phyloP scores from a whole-genome alignment of 148 eudicot species.

The Fagopyrum tataricum region DNA sequence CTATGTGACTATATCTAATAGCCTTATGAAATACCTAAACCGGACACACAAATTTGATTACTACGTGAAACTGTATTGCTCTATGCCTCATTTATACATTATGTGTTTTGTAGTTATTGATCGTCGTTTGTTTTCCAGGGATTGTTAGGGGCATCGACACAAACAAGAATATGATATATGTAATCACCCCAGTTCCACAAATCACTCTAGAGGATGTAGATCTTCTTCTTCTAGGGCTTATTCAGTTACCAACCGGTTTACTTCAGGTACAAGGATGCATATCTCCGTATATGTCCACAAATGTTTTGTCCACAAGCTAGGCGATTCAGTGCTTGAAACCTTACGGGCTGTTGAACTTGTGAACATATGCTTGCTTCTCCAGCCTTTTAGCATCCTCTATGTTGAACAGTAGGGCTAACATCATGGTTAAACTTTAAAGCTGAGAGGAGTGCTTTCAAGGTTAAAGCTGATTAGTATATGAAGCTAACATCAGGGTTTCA shows the following conservation, averaged over 20 bases:
- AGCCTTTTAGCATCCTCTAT: not conserved
- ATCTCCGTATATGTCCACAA: constrained; percentile 77
- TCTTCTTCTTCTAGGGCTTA: constrained; percentile 70
- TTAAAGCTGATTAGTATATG: not conserved
- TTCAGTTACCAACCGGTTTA: constrained; percentile 65
- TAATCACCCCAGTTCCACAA: constrained; percentile 75
- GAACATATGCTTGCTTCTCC: not conserved
- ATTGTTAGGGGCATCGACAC: constrained; percentile 67
- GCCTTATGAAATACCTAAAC: not conserved
- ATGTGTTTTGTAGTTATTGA: not conserved
- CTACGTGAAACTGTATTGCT: not conserved
- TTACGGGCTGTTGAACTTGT: not conserved
- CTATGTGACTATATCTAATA: no score
- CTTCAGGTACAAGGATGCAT: constrained; percentile 76
- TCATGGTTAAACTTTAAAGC: not conserved
- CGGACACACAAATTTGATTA: not conserved
- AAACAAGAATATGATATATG: constrained; percentile 37
- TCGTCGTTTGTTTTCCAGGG: constrained; percentile 33
- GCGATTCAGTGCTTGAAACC: not conserved
- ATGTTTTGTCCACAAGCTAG: constrained; percentile 43
- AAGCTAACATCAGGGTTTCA: not conserved
- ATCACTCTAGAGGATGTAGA: constrained; percentile 55
- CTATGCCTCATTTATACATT: not conserved
- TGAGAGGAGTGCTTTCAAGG: not conserved
- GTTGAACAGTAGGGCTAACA: not conserved